These are phyloP conservation scores for Gaillardinia entomophila DNA, from an alignment of 805 yeast genomes.

Conservation along the genomic window DNA sequence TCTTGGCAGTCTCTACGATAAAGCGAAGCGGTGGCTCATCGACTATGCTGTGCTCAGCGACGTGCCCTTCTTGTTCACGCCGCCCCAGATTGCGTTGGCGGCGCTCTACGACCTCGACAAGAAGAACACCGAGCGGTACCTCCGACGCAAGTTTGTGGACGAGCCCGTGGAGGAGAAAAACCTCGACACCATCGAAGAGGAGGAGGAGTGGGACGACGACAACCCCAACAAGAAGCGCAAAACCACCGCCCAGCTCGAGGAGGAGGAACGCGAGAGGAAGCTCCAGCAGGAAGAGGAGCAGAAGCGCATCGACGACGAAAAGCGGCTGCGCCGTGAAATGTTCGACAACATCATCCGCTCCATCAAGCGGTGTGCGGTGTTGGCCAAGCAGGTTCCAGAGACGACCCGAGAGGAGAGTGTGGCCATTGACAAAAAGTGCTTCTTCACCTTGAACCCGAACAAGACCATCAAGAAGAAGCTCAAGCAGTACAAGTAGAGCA, in stretches of 20 bases:
- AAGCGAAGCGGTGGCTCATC: slow-evolving; percentile 58
- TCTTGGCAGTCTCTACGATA: slow-evolving; percentile 65
- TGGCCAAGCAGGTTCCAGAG: slow-evolving; percentile 36
- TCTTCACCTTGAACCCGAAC: slow-evolving; percentile 56
- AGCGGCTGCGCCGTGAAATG: slow-evolving; percentile 12
- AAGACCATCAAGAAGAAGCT: slow-evolving; percentile 42
- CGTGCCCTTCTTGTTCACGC: slow-evolving; percentile 72
- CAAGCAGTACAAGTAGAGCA: slow-evolving; percentile 9
- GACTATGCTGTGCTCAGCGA: slow-evolving; percentile 69
- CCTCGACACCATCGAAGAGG: slow-evolving; percentile 7
- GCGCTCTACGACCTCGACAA: slow-evolving; percentile 67
- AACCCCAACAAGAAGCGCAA: background rate
- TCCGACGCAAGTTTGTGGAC: slow-evolving; percentile 53
- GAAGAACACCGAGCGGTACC: slow-evolving; percentile 58
- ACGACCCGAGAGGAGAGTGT: slow-evolving; percentile 60
- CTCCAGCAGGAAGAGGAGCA: slow-evolving; percentile 4
- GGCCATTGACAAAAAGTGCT: slow-evolving; percentile 56
- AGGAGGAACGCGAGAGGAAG: slow-evolving; percentile 10
- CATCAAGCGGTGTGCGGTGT: slow-evolving; percentile 43
- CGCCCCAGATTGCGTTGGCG: slow-evolving; percentile 93
- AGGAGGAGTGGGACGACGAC: background rate
- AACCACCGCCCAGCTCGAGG: background rate
- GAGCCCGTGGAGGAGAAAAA: slow-evolving; percentile 9
- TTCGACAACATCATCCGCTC: slow-evolving; percentile 41
- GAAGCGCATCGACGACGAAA: slow-evolving; percentile 3